Base-by-base conservation (phyloP, 495 filamentous ascomycete genomes). In the Chaetomium cochliodes region DNA sequence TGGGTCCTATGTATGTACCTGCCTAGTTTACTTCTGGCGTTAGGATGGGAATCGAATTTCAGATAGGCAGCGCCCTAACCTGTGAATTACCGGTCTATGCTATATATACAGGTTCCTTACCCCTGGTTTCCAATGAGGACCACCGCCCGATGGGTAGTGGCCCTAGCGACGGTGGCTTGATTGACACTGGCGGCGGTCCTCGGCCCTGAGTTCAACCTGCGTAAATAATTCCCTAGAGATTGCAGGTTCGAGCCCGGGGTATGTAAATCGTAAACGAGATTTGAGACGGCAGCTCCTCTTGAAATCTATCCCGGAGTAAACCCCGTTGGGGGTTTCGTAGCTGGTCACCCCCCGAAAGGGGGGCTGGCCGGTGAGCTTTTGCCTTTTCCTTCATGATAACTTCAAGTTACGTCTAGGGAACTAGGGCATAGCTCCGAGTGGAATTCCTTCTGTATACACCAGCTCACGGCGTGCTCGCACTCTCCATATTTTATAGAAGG, bases 311-410 rank as follows among this genome's bases (percentile, higher is more conserved):
- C 28, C 16, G n/a, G 46, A 13, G 15, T n/a, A 23, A 23, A 25
- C 23, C n/a, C 15, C 7, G 28, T 16, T n/a, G 52, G 23, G 28
- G 33, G n/a, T n/a, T 55, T 55, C 26, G 28, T 55, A 55, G 26
- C 52, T 5, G 26, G 50, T 26, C 18, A 33, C 28, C 52, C 50
- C 28, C 46, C 46, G 46, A 20, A 22, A 20, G 6, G 41, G 9
- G 37, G 25, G 41, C 16, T 30, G 28, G 20, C 44, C 15, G 41
- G 44, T 59, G 42, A 49, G 57, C 44, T 49, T 49, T 41, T 62
- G 18, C 5, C 50, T 2, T 33, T 26, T 50, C n/a, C n/a, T n/a
- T n/a, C n/a, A n/a, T n/a, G n/a, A n/a, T n/a, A n/a, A n/a, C n/a
- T n/a, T n/a, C n/a, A n/a, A n/a, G n/a, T n/a, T n/a, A n/a, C n/a